phyloP scores from a whole-genome alignment of 768 basidiomycete genomes.

The Agrocybe praecox region DNA sequence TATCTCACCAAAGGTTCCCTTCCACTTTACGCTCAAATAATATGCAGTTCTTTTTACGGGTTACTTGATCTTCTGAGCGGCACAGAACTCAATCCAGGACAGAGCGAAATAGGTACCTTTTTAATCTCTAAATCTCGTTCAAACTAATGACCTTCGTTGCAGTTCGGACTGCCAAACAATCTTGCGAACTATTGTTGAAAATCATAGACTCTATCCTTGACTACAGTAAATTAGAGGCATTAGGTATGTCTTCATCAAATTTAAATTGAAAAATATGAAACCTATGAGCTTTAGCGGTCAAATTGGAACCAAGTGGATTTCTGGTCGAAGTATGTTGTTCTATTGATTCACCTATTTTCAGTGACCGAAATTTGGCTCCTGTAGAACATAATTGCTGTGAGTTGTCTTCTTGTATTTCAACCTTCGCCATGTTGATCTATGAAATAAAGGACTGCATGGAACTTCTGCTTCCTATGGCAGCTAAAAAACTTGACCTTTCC shows the following conservation, averaged over 20 bases:
- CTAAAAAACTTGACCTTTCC: constrained; percentile 72
- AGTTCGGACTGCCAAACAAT: constrained; percentile 81
- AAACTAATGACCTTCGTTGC: constrained; percentile 4
- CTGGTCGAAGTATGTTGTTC: constrained; percentile 53
- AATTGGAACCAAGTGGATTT: constrained; percentile 68
- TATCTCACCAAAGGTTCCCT: neutral
- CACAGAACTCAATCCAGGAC: constrained; percentile 68
- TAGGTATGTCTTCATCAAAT: constrained; percentile 38
- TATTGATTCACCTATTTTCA: neutral
- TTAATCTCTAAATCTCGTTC: neutral
- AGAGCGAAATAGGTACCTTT: constrained; percentile 63
- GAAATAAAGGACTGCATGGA: constrained; percentile 70
- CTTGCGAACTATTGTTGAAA: constrained; percentile 76
- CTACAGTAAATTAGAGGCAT: constrained; percentile 80
- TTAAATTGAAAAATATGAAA: neutral
- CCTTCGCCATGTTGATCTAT: constrained; percentile 4
- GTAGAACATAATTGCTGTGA: constrained; percentile 67
- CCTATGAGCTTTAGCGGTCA: constrained; percentile 49
- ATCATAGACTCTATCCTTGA: constrained; percentile 82
- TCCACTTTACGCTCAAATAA: neutral
- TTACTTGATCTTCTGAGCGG: constrained; percentile 73
- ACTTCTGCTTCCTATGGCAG: constrained; percentile 72
- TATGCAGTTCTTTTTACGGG: constrained; percentile 70
- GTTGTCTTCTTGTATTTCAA: constrained; percentile 15
- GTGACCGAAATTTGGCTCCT: neutral